A percentile compares a stretch with the other conserved stretches of the same genome.
These are phyloP conservation scores for Verruconis gallopava DNA, from an alignment of 2,329 filamentous ascomycete genomes.

Conservation along the genomic window DNA sequence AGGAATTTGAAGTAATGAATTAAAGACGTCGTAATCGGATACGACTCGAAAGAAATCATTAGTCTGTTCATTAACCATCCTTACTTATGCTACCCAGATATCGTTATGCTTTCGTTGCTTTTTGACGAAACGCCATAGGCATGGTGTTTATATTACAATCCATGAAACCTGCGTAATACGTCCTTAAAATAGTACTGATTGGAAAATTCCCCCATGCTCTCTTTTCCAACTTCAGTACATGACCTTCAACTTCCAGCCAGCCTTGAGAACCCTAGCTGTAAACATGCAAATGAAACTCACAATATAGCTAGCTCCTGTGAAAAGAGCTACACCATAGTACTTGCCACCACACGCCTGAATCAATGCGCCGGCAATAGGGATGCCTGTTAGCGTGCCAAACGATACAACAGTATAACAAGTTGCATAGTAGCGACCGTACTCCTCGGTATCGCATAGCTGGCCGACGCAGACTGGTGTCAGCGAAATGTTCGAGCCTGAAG, in stretches of 20 bases:
- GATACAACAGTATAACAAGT: constrained; percentile 51
- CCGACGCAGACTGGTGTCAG: constrained; percentile 75
- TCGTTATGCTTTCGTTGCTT: too few relatives aligned
- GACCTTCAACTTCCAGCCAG: constrained; percentile 6
- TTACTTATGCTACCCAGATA: too few relatives aligned
- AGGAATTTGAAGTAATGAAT: too few relatives aligned
- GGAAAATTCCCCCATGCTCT: too few relatives aligned
- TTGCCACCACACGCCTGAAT: constrained; percentile 8
- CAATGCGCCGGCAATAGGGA: constrained; percentile 47
- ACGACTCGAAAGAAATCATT: too few relatives aligned
- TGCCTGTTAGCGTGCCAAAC: constrained; percentile 53
- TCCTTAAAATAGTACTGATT: too few relatives aligned
- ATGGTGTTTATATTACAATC: too few relatives aligned
- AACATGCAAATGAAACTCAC: constrained; percentile 1
- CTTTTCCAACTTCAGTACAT: constrained; percentile 7
- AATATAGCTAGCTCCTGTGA: constrained; percentile 9
- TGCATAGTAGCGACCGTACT: constrained; percentile 54
- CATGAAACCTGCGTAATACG: too few relatives aligned
- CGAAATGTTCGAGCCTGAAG: constrained; percentile 66
- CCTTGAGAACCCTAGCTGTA: constrained; percentile 7
- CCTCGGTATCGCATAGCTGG: constrained; percentile 55
- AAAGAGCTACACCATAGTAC: constrained; percentile 8
- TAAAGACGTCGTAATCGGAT: too few relatives aligned
- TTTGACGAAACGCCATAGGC: too few relatives aligned
- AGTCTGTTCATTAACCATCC: too few relatives aligned